Base-by-base conservation (phyloP, 1,284 basidiomycete species). In the Coriolopsis trogii region DNA sequence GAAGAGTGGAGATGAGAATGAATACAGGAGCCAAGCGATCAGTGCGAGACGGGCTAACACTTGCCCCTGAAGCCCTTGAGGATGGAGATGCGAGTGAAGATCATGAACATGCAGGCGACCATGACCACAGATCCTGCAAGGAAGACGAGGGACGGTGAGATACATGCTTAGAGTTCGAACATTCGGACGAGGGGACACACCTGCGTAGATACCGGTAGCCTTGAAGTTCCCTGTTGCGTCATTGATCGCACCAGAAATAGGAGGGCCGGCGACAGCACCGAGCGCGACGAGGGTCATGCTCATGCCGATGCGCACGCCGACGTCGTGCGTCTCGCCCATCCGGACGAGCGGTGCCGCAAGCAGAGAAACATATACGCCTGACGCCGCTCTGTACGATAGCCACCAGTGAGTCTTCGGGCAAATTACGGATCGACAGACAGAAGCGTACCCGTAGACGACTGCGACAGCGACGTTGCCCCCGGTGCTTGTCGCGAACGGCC, bases 151-250 rank as follows among this genome's bases (percentile, higher is more conserved):
- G 13, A 29, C 16, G 33, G 15, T 4, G n/a, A 21, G 6, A 25
- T 12, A 6, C 9, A 4, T 12, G 15, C 25, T 37, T 9, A 16
- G 6, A 6, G 8, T 6, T 16, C 0, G 6, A 6, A 26, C 1
- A 2, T 15, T 7, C 3, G 37, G 6, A 4, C 0, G 16, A 7
- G 15, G 9, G 13, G 4, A 10, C 66, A 26, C 40, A 80, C 83
- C 84, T 57, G 85, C 83, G 62, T 84, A 86, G 47, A 77, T 72
- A 1, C 84, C 85, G n/a, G 85, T 82, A 6, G 63, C 73, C 21
- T 73, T 67, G 59, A 75, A 84, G 2, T 72, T 70, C 12, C 72
- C 74, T 2, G 76, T 76, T 0, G 71, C 66, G 7, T 62, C 61
- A 50, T 75, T 74, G 54, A 86, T 83, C 1, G 78, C 79, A 20